Conservation (phyloP, 2,329 filamentous ascomycete species). For the Endocalyx cinctus region DNA sequence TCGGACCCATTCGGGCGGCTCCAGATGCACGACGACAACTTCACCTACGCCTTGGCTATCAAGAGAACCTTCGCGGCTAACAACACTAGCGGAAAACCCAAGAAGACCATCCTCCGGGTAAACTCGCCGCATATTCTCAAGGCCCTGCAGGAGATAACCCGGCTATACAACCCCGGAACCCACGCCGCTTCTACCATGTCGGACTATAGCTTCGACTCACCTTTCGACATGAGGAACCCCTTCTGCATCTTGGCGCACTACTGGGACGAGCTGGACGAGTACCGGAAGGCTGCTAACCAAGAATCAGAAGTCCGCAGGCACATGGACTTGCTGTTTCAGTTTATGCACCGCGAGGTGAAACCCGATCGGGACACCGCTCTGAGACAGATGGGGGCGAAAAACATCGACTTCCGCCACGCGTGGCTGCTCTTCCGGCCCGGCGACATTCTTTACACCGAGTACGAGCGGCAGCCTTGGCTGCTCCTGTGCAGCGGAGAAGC, state of each 20-base stretch:
- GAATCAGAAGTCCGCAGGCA: slow-evolving; percentile 11
- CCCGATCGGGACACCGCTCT: slow-evolving; percentile 14
- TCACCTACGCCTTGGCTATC: slow-evolving; percentile 20
- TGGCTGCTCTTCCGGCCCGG: slow-evolving; percentile 25
- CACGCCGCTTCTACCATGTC: slow-evolving; percentile 19
- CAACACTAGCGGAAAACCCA: too few relatives aligned
- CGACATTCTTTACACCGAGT: slow-evolving; percentile 19
- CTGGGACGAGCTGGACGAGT: slow-evolving; percentile 22
- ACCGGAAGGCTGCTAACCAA: slow-evolving; percentile 10
- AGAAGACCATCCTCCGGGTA: slow-evolving; percentile 16
- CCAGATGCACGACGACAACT: slow-evolving; percentile 13
- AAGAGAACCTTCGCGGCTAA: slow-evolving; percentile 13
- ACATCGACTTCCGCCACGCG: slow-evolving; percentile 19
- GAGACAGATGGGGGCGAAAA: slow-evolving; percentile 20
- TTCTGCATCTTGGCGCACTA: slow-evolving; percentile 24
- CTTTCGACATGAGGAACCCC: slow-evolving; percentile 17
- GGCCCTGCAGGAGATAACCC: slow-evolving; percentile 20
- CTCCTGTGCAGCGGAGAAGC: slow-evolving; percentile 19
- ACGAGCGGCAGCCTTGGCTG: slow-evolving; percentile 22
- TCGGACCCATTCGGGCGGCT: slow-evolving; percentile 18
- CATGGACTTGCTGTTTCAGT: slow-evolving; percentile 23
- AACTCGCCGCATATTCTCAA: slow-evolving; percentile 24
- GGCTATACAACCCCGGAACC: too few relatives aligned
- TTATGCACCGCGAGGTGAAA: slow-evolving; percentile 24
- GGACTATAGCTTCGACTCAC: slow-evolving; percentile 18